Percentiles rank a stretch among this genome's conserved stretches.
These are phyloP conservation scores for Bromus sterilis DNA, from an alignment of 176 grass and related monocot genomes.

Conservation along the genomic window DNA sequence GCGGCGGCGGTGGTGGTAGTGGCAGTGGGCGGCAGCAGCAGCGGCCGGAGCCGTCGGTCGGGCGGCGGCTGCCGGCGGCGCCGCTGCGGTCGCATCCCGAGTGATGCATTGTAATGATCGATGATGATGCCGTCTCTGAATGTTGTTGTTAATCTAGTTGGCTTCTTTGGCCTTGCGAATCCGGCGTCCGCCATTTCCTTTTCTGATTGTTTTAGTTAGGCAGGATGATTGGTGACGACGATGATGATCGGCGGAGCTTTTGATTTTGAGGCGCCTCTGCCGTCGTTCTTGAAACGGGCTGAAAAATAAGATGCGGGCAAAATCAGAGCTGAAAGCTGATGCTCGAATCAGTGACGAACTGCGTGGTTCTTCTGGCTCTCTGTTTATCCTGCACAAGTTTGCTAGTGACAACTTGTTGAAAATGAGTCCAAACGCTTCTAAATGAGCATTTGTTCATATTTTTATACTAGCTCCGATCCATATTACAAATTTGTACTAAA, in stretches of 20 bases:
- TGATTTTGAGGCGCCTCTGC: background rate
- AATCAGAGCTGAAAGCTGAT: no score
- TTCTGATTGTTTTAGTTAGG: background rate
- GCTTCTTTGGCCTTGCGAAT: background rate
- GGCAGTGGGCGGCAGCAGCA: background rate
- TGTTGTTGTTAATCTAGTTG: background rate
- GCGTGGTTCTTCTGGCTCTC: no score
- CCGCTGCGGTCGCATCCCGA: background rate
- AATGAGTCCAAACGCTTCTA: no score
- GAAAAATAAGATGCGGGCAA: no score
- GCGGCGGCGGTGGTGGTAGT: background rate
- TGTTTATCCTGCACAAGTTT: no score
- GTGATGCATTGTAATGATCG: constrained; percentile 4
- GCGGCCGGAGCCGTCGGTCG: background rate
- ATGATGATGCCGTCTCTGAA: background rate
- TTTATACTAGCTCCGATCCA: no score
- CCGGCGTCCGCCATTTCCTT: background rate
- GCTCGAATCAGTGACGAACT: no score
- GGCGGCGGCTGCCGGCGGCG: background rate
- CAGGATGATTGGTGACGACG: background rate
- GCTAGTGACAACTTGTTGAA: no score
- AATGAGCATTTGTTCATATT: no score
- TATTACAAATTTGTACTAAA: no score
- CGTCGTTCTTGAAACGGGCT: no score
- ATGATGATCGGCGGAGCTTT: background rate